phyloP scores from a whole-genome alignment of 306 rosid species.

The Senna tora region DNA sequence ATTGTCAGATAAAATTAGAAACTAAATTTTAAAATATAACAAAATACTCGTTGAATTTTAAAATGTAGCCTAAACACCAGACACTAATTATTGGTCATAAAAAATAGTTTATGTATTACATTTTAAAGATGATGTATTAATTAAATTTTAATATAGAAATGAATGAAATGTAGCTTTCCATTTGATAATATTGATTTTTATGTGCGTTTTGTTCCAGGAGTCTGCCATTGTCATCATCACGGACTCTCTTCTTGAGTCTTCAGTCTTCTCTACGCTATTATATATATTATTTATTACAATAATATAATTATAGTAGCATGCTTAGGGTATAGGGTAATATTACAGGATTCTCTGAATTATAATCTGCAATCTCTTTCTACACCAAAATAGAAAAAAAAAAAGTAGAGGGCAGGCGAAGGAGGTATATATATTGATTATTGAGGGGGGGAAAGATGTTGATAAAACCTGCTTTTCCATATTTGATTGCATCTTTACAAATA shows the following conservation, averaged over 20 bases:
- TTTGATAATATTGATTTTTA: too few relatives aligned
- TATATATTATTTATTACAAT: slow-evolving; percentile 38
- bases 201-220: background rate
- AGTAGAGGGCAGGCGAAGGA: background rate
- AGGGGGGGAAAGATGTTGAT: slow-evolving; percentile 37
- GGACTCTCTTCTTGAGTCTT: background rate
- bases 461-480: slow-evolving; percentile 37
- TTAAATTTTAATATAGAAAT: too few relatives aligned
- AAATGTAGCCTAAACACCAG: too few relatives aligned
- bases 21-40: too few relatives aligned
- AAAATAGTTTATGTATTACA: too few relatives aligned
- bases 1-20: too few relatives aligned
- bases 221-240: slow-evolving; percentile 62
- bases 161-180: too few relatives aligned
- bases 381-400: slow-evolving; percentile 41
- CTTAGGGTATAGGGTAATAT: too few relatives aligned
- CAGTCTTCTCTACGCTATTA: slow-evolving; percentile 35
- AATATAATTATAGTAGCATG: too few relatives aligned
- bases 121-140: too few relatives aligned
- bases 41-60: too few relatives aligned
- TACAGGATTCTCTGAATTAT: background rate
- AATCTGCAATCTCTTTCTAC: slow-evolving; percentile 36
- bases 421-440: slow-evolving; percentile 29
- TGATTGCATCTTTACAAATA: slow-evolving; percentile 45
- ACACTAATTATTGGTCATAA: too few relatives aligned